phyloP scores from a whole-genome alignment of 495 filamentous ascomycete genomes.

The Penicillium robsamsonii region DNA sequence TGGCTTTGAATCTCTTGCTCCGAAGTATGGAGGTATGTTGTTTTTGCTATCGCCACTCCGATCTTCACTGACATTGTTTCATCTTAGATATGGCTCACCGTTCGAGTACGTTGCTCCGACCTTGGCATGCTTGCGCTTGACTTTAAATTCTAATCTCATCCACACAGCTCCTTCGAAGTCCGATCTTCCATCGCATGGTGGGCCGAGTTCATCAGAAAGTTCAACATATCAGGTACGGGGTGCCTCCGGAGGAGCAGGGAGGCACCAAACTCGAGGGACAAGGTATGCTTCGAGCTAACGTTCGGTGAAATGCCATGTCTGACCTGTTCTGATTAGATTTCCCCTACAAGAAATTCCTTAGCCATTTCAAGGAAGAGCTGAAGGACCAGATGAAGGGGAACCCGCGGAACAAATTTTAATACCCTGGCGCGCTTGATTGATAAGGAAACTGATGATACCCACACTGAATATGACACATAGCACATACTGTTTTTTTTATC shows the following conservation, averaged over 20 bases:
- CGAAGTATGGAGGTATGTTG: slow-evolving; percentile 25
- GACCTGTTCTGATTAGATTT: slow-evolving; percentile 24
- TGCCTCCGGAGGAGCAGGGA: slow-evolving; percentile 57
- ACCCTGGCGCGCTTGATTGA: slow-evolving; percentile 4
- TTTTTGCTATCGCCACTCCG: neutral
- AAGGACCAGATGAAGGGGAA: slow-evolving; percentile 55
- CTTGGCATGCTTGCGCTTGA: neutral
- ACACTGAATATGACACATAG: slow-evolving; percentile 1
- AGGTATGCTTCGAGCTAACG: slow-evolving; percentile 34
- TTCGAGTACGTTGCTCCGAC: slow-evolving; percentile 33
- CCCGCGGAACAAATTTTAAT: slow-evolving; percentile 38
- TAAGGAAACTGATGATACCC: slow-evolving; percentile 25
- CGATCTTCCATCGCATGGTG: slow-evolving; percentile 59
- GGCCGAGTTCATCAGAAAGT: slow-evolving; percentile 53
- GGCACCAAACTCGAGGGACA: slow-evolving; percentile 52
- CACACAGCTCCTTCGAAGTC: slow-evolving; percentile 59
- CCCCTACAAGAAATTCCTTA: slow-evolving; percentile 44
- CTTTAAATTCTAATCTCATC: slow-evolving; percentile 21
- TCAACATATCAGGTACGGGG: slow-evolving; percentile 50
- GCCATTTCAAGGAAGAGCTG: slow-evolving; percentile 59
- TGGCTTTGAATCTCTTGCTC: slow-evolving; percentile 24
- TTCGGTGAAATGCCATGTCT: slow-evolving; percentile 13
- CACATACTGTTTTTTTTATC: neutral
- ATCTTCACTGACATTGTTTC: slow-evolving; percentile 8
- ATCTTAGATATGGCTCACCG: slow-evolving; percentile 40